Base-by-base conservation (phyloP, 148 eudicot species). In the Dianthus caryophyllus region DNA sequence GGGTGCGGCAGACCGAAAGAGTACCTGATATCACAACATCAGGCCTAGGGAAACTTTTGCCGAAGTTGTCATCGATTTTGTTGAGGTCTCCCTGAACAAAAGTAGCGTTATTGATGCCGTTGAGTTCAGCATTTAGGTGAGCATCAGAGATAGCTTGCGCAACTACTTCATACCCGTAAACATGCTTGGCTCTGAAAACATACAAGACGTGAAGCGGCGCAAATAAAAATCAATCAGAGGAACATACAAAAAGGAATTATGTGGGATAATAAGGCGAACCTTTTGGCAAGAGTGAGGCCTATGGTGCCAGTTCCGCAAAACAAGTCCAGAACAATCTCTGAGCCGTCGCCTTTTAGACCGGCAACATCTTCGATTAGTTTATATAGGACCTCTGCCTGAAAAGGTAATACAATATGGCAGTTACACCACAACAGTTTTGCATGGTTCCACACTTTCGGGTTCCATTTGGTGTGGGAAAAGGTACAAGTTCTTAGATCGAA, bases 231-330 rank as follows among this genome's bases (percentile, higher is more conserved):
- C 25, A 27, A 24, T 60, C 26, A 62, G 22, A 29, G 54, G 29
- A 1, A 60, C 20, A 44, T 13, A 5, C 44, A 1, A 41, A 41
- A 39, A 20, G 15, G 17, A 50, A 67, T 72, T 29, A 51, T 59
- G 26, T 66, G 43, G 50, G 26, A 48, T 18, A 49, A 65, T 0
- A 18, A 61, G 44, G 58, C 48, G 14, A 62, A 94, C 97, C 84
- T 88, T 79, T 73, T 90, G 44, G 99, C 99, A 38, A 94, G 89
- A 65, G 99, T 82, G 68, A 94, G 81, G 20, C 99, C 99, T 59
- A 95, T 95, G 63, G 99, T 95, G 70, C 99, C 99, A 3, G 99
- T 95, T 74, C 99, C 97, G 79, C 97, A 95, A 66, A 95, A 95
- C 52, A 95, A 74, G 78, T 95, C 99, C 61, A 95, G 84, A 75